Conservation (phyloP, 805 yeast species). For the Candida tammaniensis region DNA sequence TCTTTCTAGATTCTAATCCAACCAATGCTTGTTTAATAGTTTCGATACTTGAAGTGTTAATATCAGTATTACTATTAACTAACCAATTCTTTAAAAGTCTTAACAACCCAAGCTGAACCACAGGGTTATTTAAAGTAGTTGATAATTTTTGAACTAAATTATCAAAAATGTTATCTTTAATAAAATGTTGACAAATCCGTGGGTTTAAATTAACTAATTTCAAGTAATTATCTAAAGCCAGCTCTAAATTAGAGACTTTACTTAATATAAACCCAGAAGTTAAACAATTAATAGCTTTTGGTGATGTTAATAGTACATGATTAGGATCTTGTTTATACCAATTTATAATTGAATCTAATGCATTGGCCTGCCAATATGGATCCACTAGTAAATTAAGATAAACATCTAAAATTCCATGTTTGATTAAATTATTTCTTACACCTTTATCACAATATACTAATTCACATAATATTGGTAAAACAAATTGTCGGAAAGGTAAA, state of each 20-base stretch:
- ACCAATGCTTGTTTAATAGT: constrained; percentile 6
- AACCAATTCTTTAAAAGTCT: constrained; percentile 24
- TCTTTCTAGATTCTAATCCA: constrained; percentile 14
- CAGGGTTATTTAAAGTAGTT: constrained; percentile 29
- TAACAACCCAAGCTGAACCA: constrained; percentile 35
- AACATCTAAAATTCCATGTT: constrained; percentile 34
- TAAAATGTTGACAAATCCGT: constrained; percentile 22
- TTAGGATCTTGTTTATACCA: constrained; percentile 34
- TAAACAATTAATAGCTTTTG: constrained; percentile 28
- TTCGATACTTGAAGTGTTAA: not conserved
- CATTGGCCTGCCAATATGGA: constrained; percentile 57
- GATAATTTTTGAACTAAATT: constrained; percentile 29
- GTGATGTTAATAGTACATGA: constrained; percentile 20
- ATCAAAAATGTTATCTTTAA: constrained; percentile 22
- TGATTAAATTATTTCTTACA: constrained; percentile 36
- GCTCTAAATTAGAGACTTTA: constrained; percentile 41
- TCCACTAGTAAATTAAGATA: constrained; percentile 44
- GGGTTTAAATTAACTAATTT: constrained; percentile 26
- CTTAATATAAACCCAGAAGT: constrained; percentile 39
- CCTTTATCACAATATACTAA: constrained; percentile 44
- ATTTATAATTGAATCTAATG: constrained; percentile 46
- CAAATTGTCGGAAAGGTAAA: constrained; percentile 48
- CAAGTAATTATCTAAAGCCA: constrained; percentile 39
- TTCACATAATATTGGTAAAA: constrained; percentile 52
- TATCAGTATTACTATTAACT: not conserved